Conservation (phyloP, 805 yeast species). For the Candida patagonica region DNA sequence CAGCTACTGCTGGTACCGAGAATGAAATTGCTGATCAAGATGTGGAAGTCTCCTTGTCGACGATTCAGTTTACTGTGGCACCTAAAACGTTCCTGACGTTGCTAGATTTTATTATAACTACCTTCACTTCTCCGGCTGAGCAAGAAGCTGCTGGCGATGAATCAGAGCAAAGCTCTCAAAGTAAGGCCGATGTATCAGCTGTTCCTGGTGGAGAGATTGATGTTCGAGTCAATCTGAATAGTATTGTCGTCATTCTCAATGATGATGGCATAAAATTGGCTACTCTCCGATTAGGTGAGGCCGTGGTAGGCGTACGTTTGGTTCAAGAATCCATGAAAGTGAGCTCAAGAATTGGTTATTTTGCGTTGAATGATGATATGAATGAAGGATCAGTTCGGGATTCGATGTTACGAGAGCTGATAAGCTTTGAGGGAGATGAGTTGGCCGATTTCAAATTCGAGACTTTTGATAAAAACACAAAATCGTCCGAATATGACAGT, state of each 20-base stretch:
- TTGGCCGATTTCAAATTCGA: conserved; percentile 79
- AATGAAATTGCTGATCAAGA: conserved; percentile 53
- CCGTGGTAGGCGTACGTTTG: conserved; percentile 53
- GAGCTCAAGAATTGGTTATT: conserved; percentile 63
- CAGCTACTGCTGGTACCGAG: conserved; percentile 36
- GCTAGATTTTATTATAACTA: conserved; percentile 70
- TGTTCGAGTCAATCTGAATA: conserved; percentile 57
- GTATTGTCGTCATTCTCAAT: conserved; percentile 64
- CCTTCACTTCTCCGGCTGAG: conserved; percentile 71
- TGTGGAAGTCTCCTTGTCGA: conserved; percentile 63
- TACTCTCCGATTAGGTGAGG: conserved; percentile 65
- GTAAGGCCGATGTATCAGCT: conserved; percentile 1
- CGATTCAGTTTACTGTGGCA: conserved; percentile 63
- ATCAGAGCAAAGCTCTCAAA: conserved; percentile 1
- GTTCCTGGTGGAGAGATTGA: conserved; percentile 32
- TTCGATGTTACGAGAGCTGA: conserved; percentile 52
- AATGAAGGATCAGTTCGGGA: conserved; percentile 46
- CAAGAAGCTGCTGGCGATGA: neutral
- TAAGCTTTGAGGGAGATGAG: conserved; percentile 73
- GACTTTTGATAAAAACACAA: conserved; percentile 45
- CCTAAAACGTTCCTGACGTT: conserved; percentile 72
- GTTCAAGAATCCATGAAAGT: conserved; percentile 74
- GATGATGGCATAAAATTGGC: conserved; percentile 81
- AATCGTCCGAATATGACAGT: conserved; percentile 48
- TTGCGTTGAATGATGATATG: conserved; percentile 68